These are phyloP conservation scores for Bothriochloa decipiens DNA, from an alignment of 176 grass and related monocot species.

Conservation along the genomic window DNA sequence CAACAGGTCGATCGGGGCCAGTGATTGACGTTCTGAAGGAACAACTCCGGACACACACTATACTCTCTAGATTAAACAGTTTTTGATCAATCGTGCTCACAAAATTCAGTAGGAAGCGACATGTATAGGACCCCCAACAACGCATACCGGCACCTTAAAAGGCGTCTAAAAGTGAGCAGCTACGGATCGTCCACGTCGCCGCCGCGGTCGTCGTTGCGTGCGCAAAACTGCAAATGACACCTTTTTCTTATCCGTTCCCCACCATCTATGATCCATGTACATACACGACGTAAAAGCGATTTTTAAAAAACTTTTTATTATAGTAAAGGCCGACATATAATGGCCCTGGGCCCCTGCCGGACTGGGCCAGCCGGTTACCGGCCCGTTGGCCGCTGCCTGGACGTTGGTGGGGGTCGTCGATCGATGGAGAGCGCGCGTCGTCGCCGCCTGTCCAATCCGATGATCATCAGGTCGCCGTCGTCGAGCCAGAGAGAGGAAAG, in stretches of 20 bases:
- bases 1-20: neutral
- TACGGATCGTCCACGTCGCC: slow-evolving; percentile 16
- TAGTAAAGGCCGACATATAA: neutral
- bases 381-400: neutral
- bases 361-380: neutral
- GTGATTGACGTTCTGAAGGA: neutral
- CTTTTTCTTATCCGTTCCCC: slow-evolving; percentile 14
- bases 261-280: neutral
- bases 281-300: neutral
- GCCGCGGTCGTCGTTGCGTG: neutral
- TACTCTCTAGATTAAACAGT: neutral
- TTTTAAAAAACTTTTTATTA: neutral
- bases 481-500: neutral
- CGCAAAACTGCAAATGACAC: neutral
- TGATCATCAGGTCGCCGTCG: neutral
- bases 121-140: neutral
- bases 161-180: neutral
- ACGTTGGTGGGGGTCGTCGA: neutral
- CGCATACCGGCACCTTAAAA: neutral
- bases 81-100: neutral
- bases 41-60: neutral
- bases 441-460: neutral
- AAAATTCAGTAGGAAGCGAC: neutral
- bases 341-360: neutral
- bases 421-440: neutral